phyloP scores from a whole-genome alignment of 352 stramenopile genomes.

The Pythium pectinolyticum region DNA sequence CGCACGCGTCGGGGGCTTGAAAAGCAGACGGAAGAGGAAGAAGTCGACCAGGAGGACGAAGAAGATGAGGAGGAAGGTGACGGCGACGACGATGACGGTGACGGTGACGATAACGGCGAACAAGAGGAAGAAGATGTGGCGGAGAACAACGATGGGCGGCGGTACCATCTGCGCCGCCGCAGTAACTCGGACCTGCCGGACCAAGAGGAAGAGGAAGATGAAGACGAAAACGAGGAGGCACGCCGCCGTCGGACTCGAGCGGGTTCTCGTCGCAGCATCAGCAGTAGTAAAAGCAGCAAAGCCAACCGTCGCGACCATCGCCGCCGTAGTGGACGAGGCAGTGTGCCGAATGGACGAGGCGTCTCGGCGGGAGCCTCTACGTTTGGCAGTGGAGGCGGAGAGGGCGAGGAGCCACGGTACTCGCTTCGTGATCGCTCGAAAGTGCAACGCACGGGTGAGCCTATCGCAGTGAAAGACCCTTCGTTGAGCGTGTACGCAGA shows the following conservation, averaged over 20 bases:
- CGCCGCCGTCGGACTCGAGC: not conserved
- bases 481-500: constrained; percentile 56
- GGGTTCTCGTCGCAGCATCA: constrained; percentile 1
- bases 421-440: constrained; percentile 74
- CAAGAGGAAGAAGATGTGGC: constrained; percentile 33
- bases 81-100: not conserved
- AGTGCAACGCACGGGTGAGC: constrained; percentile 37
- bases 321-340: constrained; percentile 3
- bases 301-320: not conserved
- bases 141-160: constrained; percentile 18
- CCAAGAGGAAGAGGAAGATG: constrained; percentile 13
- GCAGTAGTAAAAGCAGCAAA: not conserved
- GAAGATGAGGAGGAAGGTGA: constrained; percentile 3
- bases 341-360: constrained; percentile 18
- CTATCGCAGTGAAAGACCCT: constrained; percentile 31
- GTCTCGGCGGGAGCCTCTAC: not conserved
- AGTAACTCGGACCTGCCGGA: constrained; percentile 31
- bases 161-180: constrained; percentile 47
- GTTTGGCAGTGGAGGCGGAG: constrained; percentile 3
- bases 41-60: constrained; percentile 15
- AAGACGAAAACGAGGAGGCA: not conserved
- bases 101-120: constrained; percentile 25
- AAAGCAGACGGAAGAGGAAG: constrained; percentile 28
- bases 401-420: constrained; percentile 50
- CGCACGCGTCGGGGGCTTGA: constrained; percentile 23